phyloP scores from a whole-genome alignment of 441 rosid species.

The Adansonia madagascariensis region DNA sequence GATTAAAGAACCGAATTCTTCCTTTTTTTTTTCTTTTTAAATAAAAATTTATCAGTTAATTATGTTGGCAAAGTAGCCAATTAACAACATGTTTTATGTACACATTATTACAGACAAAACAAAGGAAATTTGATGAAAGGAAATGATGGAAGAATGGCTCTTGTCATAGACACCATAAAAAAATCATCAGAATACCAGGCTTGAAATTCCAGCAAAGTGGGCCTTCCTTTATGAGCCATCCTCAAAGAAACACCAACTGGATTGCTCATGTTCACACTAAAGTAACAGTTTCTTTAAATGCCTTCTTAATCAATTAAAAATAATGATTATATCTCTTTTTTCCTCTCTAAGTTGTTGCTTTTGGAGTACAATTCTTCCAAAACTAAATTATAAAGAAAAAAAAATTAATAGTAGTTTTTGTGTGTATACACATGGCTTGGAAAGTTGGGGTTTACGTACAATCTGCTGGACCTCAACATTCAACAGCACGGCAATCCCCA shows the following conservation, averaged over 20 bases:
- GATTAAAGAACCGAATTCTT: neutral
- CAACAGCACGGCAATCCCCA: neutral
- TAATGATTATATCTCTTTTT: conserved; percentile 2
- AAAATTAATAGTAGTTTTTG: neutral
- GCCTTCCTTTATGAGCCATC: conserved; percentile 24
- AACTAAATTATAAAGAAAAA: neutral
- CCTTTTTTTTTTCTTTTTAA: neutral
- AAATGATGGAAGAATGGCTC: conserved; percentile 6
- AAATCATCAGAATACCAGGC: conserved; percentile 30
- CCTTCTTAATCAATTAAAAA: conserved; percentile 18
- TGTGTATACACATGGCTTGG: conserved; percentile 36
- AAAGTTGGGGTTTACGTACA: conserved; percentile 33
- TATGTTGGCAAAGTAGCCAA: neutral
- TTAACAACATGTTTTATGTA: neutral
- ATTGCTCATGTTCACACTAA: conserved; percentile 34
- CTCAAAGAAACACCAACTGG: conserved; percentile 29
- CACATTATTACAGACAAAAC: neutral
- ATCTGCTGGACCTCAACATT: conserved; percentile 20
- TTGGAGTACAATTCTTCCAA: conserved; percentile 19
- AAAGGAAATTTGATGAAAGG: neutral
- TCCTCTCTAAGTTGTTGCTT: conserved; percentile 28
- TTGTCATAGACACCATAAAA: conserved; percentile 27
- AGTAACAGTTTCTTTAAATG: conserved; percentile 27
- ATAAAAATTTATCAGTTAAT: neutral
- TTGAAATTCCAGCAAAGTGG: conserved; percentile 53